Percentiles rank a stretch among this genome's conserved stretches.
Evolutionary conservation across 2,329 filamentous ascomycete species (phyloP).

Genomic region (Pseudogymnoascus sp.): DNA sequence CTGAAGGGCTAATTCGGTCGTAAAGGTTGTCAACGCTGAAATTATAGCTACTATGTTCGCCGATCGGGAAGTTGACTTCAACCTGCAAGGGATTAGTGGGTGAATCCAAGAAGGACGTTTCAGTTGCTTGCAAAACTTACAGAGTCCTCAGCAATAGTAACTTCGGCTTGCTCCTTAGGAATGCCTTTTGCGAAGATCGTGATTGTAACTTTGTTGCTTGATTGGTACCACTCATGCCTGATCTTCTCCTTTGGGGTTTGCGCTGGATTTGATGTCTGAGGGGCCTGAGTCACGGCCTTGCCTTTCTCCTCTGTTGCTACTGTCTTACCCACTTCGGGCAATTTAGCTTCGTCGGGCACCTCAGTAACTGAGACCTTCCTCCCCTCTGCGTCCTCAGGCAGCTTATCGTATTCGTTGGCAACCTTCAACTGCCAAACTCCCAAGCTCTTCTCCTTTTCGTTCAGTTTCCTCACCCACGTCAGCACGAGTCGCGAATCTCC

Average conservation of each 20-base stretch:
- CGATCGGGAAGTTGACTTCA: conserved; percentile 49
- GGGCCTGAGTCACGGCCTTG: conserved; percentile 7
- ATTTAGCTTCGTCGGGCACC: conserved; percentile 38
- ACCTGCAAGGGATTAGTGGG: conserved; percentile 32
- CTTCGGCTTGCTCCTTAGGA: conserved; percentile 43
- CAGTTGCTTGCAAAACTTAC: conserved; percentile 19
- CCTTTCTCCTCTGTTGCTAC: conserved; percentile 12
- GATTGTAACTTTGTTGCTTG: conserved; percentile 49
- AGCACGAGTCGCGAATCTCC: conserved; percentile 70
- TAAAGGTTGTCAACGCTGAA: conserved; percentile 60
- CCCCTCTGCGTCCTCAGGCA: conserved; percentile 41
- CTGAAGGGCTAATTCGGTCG: conserved; percentile 50
- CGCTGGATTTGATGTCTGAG: conserved; percentile 11
- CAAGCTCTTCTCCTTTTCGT: conserved; percentile 43
- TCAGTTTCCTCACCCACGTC: conserved; percentile 44
- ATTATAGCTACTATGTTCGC: conserved; percentile 42
- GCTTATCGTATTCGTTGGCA: conserved; percentile 39
- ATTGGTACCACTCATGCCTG: conserved; percentile 63
- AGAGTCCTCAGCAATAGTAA: conserved; percentile 33
- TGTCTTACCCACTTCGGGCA: conserved; percentile 31
- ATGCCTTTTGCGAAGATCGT: conserved; percentile 59
- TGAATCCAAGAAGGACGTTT: neutral
- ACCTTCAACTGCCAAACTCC: conserved; percentile 52
- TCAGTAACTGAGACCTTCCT: conserved; percentile 40
- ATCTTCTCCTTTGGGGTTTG: conserved; percentile 48